phyloP scores from a whole-genome alignment of 148 eudicot species.

The Camellia japonica region DNA sequence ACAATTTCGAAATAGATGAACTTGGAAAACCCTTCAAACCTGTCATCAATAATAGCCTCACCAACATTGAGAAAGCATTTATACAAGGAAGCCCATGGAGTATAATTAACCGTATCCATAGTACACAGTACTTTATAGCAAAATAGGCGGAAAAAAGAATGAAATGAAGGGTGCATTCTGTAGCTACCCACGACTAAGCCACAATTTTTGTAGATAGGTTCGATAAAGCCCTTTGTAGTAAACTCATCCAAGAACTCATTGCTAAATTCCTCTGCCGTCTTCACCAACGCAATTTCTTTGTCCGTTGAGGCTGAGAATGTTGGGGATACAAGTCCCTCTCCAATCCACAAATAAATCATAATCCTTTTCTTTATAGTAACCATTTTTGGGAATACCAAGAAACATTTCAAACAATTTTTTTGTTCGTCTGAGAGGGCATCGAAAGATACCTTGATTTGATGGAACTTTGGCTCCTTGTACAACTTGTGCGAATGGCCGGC shows the following conservation, averaged over 20 bases:
- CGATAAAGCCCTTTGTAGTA: conserved; percentile 25
- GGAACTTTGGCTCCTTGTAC: no score
- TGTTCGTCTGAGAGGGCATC: no score
- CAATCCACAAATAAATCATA: background rate
- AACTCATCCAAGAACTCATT: conserved; percentile 15
- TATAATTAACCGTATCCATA: no score
- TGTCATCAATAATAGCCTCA: conserved; percentile 25
- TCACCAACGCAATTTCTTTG: no score
- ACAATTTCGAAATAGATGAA: conserved; percentile 37
- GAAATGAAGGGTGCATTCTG: background rate
- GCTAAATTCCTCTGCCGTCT: conserved; percentile 5
- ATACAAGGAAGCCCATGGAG: background rate
- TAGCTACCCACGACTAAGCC: conserved; percentile 3
- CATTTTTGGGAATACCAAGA: background rate
- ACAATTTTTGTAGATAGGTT: conserved; percentile 9
- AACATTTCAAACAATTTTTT: background rate
- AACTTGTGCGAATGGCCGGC: no score
- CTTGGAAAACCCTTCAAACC: conserved; percentile 23
- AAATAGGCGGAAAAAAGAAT: background rate
- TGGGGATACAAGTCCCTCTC: background rate
- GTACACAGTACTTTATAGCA: no score
- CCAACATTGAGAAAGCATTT: conserved; percentile 29
- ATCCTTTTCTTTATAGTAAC: background rate
- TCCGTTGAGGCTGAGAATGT: no score
- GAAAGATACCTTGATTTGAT: no score